These are phyloP conservation scores for Lobosporangium transversale DNA, from an alignment of 192 early-diverging fungal species.

Conservation along the genomic window DNA sequence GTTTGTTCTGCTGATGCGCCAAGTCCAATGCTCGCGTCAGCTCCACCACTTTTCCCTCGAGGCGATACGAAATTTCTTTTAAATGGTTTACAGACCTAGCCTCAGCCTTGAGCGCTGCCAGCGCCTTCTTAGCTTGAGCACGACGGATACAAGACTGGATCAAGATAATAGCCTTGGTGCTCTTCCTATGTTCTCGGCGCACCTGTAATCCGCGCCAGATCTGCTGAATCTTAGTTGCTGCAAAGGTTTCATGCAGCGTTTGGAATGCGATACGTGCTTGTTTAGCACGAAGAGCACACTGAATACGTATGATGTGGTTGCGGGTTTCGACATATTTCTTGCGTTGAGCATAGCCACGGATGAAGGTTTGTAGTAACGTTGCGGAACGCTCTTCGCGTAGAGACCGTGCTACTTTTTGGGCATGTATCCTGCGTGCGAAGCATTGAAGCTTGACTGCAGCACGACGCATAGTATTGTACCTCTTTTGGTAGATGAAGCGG, in stretches of 20 bases:
- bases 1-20: constrained; percentile 76
- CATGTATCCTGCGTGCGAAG: constrained; percentile 68
- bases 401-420: constrained; percentile 59
- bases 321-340: constrained; percentile 54
- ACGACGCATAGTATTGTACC: constrained; percentile 65
- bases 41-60: constrained; percentile 97
- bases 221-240: constrained; percentile 84
- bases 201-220: constrained; percentile 71
- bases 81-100: constrained; percentile 90
- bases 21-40: constrained; percentile 82
- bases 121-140: constrained; percentile 71
- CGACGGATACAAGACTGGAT: constrained; percentile 88
- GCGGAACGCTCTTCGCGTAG: constrained; percentile 78
- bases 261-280: constrained; percentile 72
- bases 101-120: constrained; percentile 82
- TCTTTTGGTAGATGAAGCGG: constrained; percentile 68
- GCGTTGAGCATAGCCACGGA: constrained; percentile 71
- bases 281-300: constrained; percentile 72
- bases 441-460: constrained; percentile 78
- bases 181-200: constrained; percentile 67
- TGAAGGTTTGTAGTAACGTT: constrained; percentile 77
- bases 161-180: constrained; percentile 68
- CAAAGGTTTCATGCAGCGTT: constrained; percentile 64
- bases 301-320: constrained; percentile 69
- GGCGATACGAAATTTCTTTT: constrained; percentile 92